Conservation (phyloP, 495 filamentous ascomycete genomes). For the Penicillium manginii region DNA sequence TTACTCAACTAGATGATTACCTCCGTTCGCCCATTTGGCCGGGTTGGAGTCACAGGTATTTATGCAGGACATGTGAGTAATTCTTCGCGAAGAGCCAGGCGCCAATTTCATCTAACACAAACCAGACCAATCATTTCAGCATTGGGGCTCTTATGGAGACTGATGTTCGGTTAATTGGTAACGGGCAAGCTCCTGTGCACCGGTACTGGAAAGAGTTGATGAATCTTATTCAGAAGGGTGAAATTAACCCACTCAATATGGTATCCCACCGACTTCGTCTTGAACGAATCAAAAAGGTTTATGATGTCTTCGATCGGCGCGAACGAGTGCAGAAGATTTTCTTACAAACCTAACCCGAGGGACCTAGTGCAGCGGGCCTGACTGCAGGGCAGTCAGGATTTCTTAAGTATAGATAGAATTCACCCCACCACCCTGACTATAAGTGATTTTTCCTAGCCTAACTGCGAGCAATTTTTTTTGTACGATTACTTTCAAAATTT, state of each 20-base stretch:
- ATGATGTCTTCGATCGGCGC: conserved; percentile 62
- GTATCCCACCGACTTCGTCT: conserved; percentile 75
- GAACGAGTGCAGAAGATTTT: conserved; percentile 76
- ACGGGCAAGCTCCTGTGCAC: conserved; percentile 80
- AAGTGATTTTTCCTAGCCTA: too few species aligned
- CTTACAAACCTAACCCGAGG: conserved; percentile 71
- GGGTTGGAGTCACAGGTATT: conserved; percentile 77
- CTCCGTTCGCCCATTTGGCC: conserved; percentile 73
- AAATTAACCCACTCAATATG: conserved; percentile 80
- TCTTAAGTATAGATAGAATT: too few species aligned
- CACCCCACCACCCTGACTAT: too few species aligned
- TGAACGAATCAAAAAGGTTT: conserved; percentile 67
- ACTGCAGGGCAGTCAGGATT: too few species aligned
- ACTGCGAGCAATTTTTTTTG: too few species aligned
- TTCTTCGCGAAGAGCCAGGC: neutral
- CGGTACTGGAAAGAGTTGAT: conserved; percentile 58
- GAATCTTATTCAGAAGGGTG: conserved; percentile 65
- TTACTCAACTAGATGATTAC: conserved; percentile 88
- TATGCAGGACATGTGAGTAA: conserved; percentile 78
- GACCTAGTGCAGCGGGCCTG: too few species aligned
- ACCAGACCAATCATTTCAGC: conserved; percentile 79
- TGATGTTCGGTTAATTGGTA: conserved; percentile 74
- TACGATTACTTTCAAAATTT: too few species aligned
- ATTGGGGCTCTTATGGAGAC: conserved; percentile 85
- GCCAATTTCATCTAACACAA: neutral